phyloP scores from a whole-genome alignment of 2,329 filamentous ascomycete genomes.

The Stromatinia cepivora region DNA sequence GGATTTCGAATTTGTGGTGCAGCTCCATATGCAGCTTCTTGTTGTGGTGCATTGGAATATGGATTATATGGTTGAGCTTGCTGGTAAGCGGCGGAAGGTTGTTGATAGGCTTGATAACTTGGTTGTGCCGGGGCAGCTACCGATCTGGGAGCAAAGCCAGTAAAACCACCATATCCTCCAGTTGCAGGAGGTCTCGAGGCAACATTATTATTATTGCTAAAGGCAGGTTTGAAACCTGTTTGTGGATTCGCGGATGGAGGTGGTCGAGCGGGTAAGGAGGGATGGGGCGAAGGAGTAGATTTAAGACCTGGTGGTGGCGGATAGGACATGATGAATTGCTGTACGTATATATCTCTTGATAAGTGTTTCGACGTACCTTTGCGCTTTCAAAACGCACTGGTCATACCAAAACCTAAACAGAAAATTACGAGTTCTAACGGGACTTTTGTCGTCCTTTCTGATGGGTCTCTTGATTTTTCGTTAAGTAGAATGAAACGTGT shows the following conservation, averaged over 20 bases:
- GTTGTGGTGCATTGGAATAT: conserved; percentile 31
- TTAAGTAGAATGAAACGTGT: neutral
- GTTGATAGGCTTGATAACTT: conserved; percentile 33
- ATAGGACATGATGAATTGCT: conserved; percentile 76
- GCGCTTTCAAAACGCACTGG: conserved; percentile 36
- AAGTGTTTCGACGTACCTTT: conserved; percentile 43
- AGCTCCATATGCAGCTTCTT: conserved; percentile 47
- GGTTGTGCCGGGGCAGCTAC: conserved; percentile 48
- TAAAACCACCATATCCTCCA: conserved; percentile 45
- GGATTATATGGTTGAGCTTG: conserved; percentile 32
- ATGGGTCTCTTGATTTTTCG: neutral
- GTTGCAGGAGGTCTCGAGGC: conserved; percentile 29
- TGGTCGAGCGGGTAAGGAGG: conserved; percentile 76
- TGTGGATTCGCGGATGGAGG: conserved; percentile 52
- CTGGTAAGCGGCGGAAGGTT: conserved; percentile 36
- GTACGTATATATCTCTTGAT: conserved; percentile 36
- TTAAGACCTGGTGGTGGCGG: conserved; percentile 77
- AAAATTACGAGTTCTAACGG: neutral
- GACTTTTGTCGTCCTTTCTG: neutral
- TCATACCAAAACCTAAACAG: conserved; percentile 3
- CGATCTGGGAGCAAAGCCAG: conserved; percentile 59
- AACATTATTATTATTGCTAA: conserved; percentile 29
- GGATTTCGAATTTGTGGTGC: conserved; percentile 77
- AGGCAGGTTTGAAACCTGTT: conserved; percentile 35
- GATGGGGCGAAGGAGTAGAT: conserved; percentile 48